A percentile compares a stretch with the other conserved stretches of the same genome.
Evolutionary conservation across 1,139 yeast genomes (phyloP).

Genomic region (Geotrichum candidum): DNA sequence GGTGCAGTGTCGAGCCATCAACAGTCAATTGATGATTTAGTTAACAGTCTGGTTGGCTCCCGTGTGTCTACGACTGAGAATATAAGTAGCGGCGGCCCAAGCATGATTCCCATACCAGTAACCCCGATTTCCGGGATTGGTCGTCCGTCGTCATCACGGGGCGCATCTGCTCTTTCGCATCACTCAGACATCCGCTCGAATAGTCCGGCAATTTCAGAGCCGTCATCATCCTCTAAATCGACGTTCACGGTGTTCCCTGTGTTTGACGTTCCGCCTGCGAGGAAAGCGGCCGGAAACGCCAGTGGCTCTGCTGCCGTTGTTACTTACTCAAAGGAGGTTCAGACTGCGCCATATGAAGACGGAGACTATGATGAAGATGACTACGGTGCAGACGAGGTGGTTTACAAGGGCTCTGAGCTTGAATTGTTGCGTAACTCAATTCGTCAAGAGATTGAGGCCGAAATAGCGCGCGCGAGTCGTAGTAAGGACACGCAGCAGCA

Average conservation of each 20-base stretch:
- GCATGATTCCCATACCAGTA: not conserved
- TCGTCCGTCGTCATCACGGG: conserved; percentile 8
- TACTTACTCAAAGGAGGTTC: conserved; percentile 29
- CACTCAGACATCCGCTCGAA: conserved; percentile 8
- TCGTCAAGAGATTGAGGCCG: conserved; percentile 17
- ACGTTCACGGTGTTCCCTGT: conserved; percentile 7
- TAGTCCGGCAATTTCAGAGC: conserved; percentile 3
- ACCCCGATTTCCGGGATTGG: not conserved
- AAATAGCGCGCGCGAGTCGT: conserved; percentile 3
- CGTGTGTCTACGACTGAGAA: not conserved
- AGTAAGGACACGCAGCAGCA: conserved; percentile 1
- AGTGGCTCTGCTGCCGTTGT: conserved; percentile 13
- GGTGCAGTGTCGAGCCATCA: not conserved
- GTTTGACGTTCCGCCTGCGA: conserved; percentile 10
- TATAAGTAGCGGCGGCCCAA: not conserved
- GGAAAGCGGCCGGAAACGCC: not conserved
- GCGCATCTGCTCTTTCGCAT: conserved; percentile 11
- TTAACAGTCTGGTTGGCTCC: conserved; percentile 23
- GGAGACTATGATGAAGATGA: not conserved
- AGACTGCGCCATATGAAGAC: conserved; percentile 6
- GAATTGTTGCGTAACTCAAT: conserved; percentile 8
- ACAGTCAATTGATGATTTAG: conserved; percentile 23
- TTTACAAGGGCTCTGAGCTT: conserved; percentile 7
- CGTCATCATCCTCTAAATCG: not conserved
- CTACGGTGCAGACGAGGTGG: conserved; percentile 5